Evolutionary conservation across 2,329 filamentous ascomycete genomes (phyloP), one percentile per base, ranked within the genome.

Genomic region (Claviceps sorghi): DNA sequence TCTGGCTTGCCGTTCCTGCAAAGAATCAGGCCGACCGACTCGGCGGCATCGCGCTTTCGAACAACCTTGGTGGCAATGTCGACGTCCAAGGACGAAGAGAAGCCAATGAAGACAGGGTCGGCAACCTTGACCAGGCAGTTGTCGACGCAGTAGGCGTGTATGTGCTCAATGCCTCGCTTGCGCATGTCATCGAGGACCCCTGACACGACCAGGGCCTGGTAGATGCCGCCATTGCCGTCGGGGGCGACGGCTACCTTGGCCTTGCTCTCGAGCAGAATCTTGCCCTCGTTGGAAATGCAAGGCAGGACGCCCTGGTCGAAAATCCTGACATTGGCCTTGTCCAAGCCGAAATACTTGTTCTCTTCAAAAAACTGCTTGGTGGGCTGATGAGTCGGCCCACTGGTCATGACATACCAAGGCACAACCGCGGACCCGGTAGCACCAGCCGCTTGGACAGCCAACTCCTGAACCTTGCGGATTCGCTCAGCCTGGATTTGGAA

Each of bases 391-490:
- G 93, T 98, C 46, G 93, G 93, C 4, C 93, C 93, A 63, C 88
- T 95, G 62, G 93, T 98, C 93, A 98, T 98, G 69, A 98, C 88
- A 72, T 98, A 98, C 93, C 93, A 98, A 13, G 93, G 93, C 43
- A 97, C 83, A 34, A 84, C 75, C 44, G 81, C 80, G 48, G 73
- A 73, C 48, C 73, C 73, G 55, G 71, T 58, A 17, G 58, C 58
- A 53, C 78, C 78, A 51, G 79, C 74, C 65, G 83, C 81, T 67
- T 85, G 82, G 60, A 82, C 77, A 44, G 91, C 90, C 58, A 97
- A 74, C 62, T 82, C 72, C 72, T 97, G 86, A 9, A 95, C 72
- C 73, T 89, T 94, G 62, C 77, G 77, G 65, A 98, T 97, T 52
- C 93, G 79, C 79, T 98, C 90, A 45, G 86, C 93, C 71, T 98